Evolutionary conservation across 2,329 filamentous ascomycete species (phyloP).

Genomic region (Pseudogymnoascus sp.): DNA sequence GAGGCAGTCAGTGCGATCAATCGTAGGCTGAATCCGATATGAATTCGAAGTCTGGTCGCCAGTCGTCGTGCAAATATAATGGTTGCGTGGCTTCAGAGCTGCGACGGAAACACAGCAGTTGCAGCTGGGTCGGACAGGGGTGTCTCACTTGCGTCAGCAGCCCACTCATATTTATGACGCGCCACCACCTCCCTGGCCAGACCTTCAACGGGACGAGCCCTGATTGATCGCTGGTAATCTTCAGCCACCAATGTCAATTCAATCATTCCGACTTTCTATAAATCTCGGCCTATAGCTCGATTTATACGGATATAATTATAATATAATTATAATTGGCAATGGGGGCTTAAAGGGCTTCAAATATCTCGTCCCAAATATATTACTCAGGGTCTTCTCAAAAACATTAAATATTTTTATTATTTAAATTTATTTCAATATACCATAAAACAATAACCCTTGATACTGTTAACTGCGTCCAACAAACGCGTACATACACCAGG

Average conservation of each 20-base stretch:
- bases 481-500: not conserved
- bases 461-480: not conserved
- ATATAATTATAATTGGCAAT: not conserved
- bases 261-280: not conserved
- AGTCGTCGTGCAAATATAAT: not conserved
- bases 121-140: not conserved
- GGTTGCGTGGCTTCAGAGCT: slow-evolving; percentile 10
- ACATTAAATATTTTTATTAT: not conserved
- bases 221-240: not conserved
- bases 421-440: not conserved
- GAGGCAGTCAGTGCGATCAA: not conserved
- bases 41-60: not conserved
- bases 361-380: not conserved
- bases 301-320: not conserved
- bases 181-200: not conserved
- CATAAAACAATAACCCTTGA: not conserved
- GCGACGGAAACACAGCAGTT: not conserved
- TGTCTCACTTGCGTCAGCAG: slow-evolving; percentile 1
- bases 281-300: not conserved
- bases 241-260: not conserved
- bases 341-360: not conserved
- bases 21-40: not conserved
- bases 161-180: slow-evolving; percentile 4
- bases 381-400: not conserved
- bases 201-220: not conserved